phyloP scores from a whole-genome alignment of 1,139 yeast genomes.

The Suhomyces guaymorum region DNA sequence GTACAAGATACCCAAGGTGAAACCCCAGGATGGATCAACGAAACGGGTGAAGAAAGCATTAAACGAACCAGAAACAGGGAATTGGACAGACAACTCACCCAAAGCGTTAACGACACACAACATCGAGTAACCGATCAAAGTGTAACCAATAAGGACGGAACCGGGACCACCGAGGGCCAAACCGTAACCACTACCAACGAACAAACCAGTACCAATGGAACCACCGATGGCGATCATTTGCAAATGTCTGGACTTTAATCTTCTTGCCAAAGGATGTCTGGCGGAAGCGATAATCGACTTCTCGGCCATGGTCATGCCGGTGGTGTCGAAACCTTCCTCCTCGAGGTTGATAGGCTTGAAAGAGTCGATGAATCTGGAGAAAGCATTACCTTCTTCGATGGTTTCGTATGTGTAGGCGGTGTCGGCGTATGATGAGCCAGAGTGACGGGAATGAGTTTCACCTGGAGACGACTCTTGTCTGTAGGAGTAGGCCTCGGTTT shows the following conservation, averaged over 20 bases:
- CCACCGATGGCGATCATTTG: conserved; percentile 34
- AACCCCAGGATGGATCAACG: conserved; percentile 34
- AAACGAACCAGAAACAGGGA: conserved; percentile 33
- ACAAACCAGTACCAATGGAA: conserved; percentile 44
- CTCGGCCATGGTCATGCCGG: conserved; percentile 31
- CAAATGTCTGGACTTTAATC: conserved; percentile 31
- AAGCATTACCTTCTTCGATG: conserved; percentile 18
- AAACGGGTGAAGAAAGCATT: conserved; percentile 32
- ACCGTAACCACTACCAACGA: conserved; percentile 72
- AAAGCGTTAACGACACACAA: conserved; percentile 30
- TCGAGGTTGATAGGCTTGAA: conserved; percentile 45
- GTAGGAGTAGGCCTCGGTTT: conserved; percentile 18
- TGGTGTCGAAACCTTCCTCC: conserved; percentile 39
- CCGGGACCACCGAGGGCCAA: conserved; percentile 71
- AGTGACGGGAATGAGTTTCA: conserved; percentile 2
- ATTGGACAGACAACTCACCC: conserved; percentile 33
- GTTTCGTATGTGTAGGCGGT: conserved; percentile 19
- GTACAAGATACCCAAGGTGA: conserved; percentile 37
- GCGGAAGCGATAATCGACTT: conserved; percentile 35
- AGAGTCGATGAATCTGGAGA: conserved; percentile 33
- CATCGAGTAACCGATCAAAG: conserved; percentile 27
- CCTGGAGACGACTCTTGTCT: conserved; percentile 12
- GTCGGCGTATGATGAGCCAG: conserved; percentile 12
- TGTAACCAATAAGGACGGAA: conserved; percentile 24
- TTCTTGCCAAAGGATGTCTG: conserved; percentile 26